Conservation (phyloP, 2,329 filamentous ascomycete genomes). For the Aspergillus spinulosporus region DNA sequence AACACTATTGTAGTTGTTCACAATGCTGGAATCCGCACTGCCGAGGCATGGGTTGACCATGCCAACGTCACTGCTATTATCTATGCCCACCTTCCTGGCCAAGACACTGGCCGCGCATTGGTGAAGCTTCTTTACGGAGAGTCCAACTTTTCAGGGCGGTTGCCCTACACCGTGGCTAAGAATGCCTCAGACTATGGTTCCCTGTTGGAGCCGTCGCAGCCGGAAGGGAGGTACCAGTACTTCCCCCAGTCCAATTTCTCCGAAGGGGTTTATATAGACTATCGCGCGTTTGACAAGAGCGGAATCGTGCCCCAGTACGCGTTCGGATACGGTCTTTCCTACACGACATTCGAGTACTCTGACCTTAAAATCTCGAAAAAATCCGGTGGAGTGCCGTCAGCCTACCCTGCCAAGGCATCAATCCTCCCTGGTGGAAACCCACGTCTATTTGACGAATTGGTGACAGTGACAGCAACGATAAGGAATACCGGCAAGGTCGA, state of each 20-base stretch:
- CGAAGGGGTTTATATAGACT: conserved; percentile 18
- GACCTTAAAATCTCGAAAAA: conserved; percentile 39
- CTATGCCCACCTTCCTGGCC: conserved; percentile 63
- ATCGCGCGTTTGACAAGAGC: conserved; percentile 11
- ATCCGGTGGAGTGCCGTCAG: neutral
- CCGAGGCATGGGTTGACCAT: conserved; percentile 59
- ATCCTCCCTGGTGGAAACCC: neutral
- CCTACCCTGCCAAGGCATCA: neutral
- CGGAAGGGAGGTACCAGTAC: conserved; percentile 6
- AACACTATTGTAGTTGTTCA: conserved; percentile 66
- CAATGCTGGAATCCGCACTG: conserved; percentile 61
- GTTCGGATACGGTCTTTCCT: conserved; percentile 17
- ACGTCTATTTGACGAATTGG: conserved; percentile 52
- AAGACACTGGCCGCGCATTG: conserved; percentile 60
- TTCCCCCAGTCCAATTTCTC: conserved; percentile 14
- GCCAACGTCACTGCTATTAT: conserved; percentile 64
- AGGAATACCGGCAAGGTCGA: conserved; percentile 51
- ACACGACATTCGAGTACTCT: conserved; percentile 53
- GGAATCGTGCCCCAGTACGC: conserved; percentile 11
- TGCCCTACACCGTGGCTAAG: conserved; percentile 63
- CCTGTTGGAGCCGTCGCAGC: neutral
- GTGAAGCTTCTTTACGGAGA: conserved; percentile 60
- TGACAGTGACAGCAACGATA: conserved; percentile 49
- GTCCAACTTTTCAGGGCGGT: conserved; percentile 56
- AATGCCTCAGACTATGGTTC: conserved; percentile 55